Evolutionary conservation across 2,329 filamentous ascomycete genomes (phyloP).

Genomic region (Fusarium sarcochroum): DNA sequence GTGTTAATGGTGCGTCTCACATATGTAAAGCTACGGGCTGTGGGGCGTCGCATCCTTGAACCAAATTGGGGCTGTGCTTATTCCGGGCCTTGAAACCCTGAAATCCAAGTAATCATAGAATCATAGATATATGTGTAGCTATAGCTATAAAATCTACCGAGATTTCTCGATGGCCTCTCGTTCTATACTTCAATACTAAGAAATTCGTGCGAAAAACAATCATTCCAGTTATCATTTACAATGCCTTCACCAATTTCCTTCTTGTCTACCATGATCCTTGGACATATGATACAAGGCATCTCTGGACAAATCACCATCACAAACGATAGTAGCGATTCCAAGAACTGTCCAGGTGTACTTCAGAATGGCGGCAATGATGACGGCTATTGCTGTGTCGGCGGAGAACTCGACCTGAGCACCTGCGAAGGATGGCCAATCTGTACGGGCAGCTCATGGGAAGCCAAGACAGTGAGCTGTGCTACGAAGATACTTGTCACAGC

Average conservation of each 20-base stretch:
- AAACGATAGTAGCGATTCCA: not conserved
- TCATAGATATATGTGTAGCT: too few species aligned
- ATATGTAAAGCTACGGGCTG: too few species aligned
- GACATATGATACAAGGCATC: not conserved
- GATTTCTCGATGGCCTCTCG: too few species aligned
- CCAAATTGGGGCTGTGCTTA: too few species aligned
- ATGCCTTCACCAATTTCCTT: not conserved
- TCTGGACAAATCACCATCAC: not conserved
- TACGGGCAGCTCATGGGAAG: constrained; percentile 6
- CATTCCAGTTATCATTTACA: too few species aligned
- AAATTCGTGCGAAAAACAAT: too few species aligned
- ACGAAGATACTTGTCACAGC: constrained; percentile 11
- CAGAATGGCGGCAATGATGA: not conserved
- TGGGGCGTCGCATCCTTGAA: too few species aligned
- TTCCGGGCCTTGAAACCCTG: too few species aligned
- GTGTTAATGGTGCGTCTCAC: too few species aligned
- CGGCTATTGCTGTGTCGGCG: constrained; percentile 22
- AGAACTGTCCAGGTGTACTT: constrained; percentile 17
- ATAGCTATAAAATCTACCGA: too few species aligned
- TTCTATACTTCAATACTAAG: too few species aligned
- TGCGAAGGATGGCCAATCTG: constrained; percentile 33
- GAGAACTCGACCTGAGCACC: constrained; percentile 21
- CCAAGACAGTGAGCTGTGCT: constrained; percentile 15
- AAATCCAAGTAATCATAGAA: too few species aligned
- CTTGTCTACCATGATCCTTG: not conserved